Evolutionary conservation across 169 alveolate species (phyloP).

Genomic region (Plasmodium gallinaceum): DNA sequence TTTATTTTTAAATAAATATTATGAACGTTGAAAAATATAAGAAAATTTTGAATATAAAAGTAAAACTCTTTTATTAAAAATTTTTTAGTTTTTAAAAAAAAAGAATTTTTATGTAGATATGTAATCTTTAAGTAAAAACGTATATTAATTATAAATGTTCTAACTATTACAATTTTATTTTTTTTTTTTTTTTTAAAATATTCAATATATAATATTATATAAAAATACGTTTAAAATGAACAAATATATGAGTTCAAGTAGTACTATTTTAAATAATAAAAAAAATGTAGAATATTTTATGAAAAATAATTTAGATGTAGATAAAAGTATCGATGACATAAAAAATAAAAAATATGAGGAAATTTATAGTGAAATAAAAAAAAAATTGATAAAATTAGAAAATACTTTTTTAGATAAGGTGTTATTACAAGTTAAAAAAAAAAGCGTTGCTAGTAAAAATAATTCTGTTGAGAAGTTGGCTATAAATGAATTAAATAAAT

Average conservation of each 20-base stretch:
- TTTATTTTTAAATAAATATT: no score
- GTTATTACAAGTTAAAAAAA: slow-evolving; percentile 55
- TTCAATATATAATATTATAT: no score
- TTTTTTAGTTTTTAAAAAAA: no score
- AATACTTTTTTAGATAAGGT: slow-evolving; percentile 50
- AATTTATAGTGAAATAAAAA: slow-evolving; percentile 51
- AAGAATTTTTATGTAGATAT: no score
- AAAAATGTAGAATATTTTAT: slow-evolving; percentile 28
- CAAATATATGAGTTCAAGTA: slow-evolving; percentile 62
- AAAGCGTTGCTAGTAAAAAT: slow-evolving; percentile 26
- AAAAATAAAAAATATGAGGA: slow-evolving; percentile 34
- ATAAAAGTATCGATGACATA: slow-evolving; percentile 3
- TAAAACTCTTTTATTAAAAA: no score
- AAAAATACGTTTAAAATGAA: slow-evolving; percentile 30
- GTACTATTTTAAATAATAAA: slow-evolving; percentile 54
- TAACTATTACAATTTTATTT: no score
- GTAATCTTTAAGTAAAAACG: no score
- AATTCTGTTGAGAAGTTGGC: slow-evolving; percentile 68
- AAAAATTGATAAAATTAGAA: slow-evolving; percentile 49
- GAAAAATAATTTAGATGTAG: slow-evolving; percentile 9
- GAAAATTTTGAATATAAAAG: no score
- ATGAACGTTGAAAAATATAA: no score
- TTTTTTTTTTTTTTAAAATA: no score
- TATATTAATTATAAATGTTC: no score
- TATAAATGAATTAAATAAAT: slow-evolving; percentile 58